These are phyloP conservation scores for Aspergillus funiculosus DNA, from an alignment of 495 filamentous ascomycete genomes.

Conservation along the genomic window DNA sequence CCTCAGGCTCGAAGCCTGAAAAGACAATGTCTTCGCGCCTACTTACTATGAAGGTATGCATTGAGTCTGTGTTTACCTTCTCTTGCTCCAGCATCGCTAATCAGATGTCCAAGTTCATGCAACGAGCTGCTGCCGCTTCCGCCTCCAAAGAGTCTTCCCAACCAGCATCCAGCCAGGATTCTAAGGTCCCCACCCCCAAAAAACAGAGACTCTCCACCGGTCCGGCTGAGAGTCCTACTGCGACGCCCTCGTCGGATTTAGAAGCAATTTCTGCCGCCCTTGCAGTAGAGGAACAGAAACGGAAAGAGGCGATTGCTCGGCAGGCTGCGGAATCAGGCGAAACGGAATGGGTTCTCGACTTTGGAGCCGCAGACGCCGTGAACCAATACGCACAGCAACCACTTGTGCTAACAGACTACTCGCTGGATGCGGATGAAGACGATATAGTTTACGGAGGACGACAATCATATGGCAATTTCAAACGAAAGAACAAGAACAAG, in stretches of 20 bases:
- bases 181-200: conserved; percentile 35
- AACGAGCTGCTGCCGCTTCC: conserved; percentile 65
- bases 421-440: conserved; percentile 34
- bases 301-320: conserved; percentile 61
- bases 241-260: conserved; percentile 34
- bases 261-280: conserved; percentile 65
- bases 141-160: conserved; percentile 40
- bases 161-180: conserved; percentile 30
- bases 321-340: conserved; percentile 73
- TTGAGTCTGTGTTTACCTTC: not conserved
- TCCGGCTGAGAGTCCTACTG: conserved; percentile 20
- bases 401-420: conserved; percentile 32
- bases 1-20: conserved; percentile 36
- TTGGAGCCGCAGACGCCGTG: conserved; percentile 20
- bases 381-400: conserved; percentile 23
- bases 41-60: conserved; percentile 77
- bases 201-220: conserved; percentile 39
- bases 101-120: conserved; percentile 69
- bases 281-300: conserved; percentile 68
- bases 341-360: conserved; percentile 74
- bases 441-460: conserved; percentile 31
- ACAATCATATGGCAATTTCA: conserved; percentile 36
- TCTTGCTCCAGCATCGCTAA: not conserved
- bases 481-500: conserved; percentile 29
- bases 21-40: conserved; percentile 87